Conservation (phyloP, 805 yeast species). For the Wilhelminamyces savonicus region DNA sequence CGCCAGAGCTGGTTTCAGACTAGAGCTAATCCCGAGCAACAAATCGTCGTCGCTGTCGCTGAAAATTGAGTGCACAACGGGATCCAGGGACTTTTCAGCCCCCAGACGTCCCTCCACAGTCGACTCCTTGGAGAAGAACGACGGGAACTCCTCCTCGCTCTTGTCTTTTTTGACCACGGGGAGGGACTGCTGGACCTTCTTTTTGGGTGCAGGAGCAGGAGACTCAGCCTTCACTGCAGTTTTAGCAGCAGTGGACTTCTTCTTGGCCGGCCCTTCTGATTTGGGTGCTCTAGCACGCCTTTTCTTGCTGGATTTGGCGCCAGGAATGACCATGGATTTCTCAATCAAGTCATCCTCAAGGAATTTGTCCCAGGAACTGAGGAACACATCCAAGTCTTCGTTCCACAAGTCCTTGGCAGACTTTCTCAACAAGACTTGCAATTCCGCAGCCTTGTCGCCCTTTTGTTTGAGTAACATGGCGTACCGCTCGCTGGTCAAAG, state of each 20-base stretch:
- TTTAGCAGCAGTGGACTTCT: constrained; percentile 1
- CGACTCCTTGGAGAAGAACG: too few relatives aligned
- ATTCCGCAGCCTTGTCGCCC: constrained; percentile 65
- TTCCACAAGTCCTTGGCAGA: constrained; percentile 88
- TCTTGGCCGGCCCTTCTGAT: constrained; percentile 1
- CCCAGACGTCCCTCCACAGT: too few relatives aligned
- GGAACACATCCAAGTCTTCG: constrained; percentile 71
- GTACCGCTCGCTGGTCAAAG: constrained; percentile 85
- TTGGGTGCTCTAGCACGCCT: constrained; percentile 1
- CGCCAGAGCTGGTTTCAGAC: too few relatives aligned
- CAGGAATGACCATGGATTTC: constrained; percentile 44
- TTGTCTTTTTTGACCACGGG: too few relatives aligned
- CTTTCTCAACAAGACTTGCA: constrained; percentile 56
- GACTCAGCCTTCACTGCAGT: constrained; percentile 2
- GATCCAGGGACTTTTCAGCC: too few relatives aligned
- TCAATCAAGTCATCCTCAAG: constrained; percentile 57
- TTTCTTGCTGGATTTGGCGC: constrained; percentile 37
- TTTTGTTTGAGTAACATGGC: constrained; percentile 70
- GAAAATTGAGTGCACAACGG: constrained; percentile 14
- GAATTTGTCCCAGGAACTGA: constrained; percentile 60
- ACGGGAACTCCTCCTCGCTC: too few relatives aligned
- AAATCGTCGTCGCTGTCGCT: constrained; percentile 33
- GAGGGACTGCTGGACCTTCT: too few relatives aligned
- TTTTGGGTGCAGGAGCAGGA: constrained; percentile 5
- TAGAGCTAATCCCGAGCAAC: too few relatives aligned